phyloP scores from a whole-genome alignment of 2,329 filamentous ascomycete genomes.

The Curvularia eragrostidis region DNA sequence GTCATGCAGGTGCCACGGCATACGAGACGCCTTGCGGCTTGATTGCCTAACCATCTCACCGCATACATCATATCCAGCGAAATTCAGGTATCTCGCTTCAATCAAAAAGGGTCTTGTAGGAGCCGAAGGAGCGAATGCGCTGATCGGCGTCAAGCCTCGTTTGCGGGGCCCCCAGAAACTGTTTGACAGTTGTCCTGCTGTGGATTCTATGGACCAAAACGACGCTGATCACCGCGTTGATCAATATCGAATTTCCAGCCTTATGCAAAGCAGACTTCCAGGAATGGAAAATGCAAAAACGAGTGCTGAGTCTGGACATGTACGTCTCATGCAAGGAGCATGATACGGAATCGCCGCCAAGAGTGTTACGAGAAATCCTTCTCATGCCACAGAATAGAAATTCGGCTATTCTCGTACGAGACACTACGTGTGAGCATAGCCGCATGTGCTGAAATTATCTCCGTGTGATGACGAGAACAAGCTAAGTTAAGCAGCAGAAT shows the following conservation, averaged over 20 bases:
- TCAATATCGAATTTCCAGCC: slow-evolving; percentile 15
- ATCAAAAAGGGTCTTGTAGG: neutral
- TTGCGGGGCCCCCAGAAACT: slow-evolving; percentile 11
- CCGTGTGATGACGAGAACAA: neutral
- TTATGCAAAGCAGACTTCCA: slow-evolving; percentile 7
- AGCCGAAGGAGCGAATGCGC: slow-evolving; percentile 2
- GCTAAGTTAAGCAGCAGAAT: neutral
- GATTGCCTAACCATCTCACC: slow-evolving; percentile 11
- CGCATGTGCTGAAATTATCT: slow-evolving; percentile 1
- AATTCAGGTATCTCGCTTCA: neutral
- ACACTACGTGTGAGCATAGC: neutral
- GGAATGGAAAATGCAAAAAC: slow-evolving; percentile 5
- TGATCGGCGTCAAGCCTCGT: slow-evolving; percentile 5
- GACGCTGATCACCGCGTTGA: slow-evolving; percentile 14
- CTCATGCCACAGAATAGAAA: neutral
- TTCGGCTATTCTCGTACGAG: neutral
- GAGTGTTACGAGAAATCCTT: neutral
- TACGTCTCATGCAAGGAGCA: slow-evolving; percentile 10
- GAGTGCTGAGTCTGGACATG: neutral
- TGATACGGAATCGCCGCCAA: slow-evolving; percentile 4
- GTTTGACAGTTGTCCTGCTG: slow-evolving; percentile 12
- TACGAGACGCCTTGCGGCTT: slow-evolving; percentile 10
- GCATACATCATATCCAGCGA: neutral
- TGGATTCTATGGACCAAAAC: slow-evolving; percentile 1
- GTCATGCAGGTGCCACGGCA: slow-evolving; percentile 9